Percentiles rank a stretch among this genome's conserved stretches.
phyloP scores from a whole-genome alignment of 2,329 filamentous ascomycete genomes.

The Fusarium clavum region DNA sequence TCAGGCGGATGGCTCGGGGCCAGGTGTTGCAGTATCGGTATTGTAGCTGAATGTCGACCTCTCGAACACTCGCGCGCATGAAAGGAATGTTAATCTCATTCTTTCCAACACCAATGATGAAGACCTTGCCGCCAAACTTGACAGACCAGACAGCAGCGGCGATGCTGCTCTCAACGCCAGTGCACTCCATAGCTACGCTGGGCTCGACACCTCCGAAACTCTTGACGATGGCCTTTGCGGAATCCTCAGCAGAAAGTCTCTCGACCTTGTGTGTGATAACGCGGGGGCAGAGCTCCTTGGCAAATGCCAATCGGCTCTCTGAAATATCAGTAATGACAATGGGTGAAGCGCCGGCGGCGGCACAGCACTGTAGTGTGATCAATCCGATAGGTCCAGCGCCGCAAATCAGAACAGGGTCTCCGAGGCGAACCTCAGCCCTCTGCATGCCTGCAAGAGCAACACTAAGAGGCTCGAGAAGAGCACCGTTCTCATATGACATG shows the following conservation, averaged over 20 bases:
- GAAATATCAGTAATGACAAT: slow-evolving; percentile 97
- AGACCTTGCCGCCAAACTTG: slow-evolving; percentile 97
- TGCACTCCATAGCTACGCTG: slow-evolving; percentile 88
- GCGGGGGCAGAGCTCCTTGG: slow-evolving; percentile 82
- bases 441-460: slow-evolving; percentile 92
- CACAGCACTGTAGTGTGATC: slow-evolving; percentile 85
- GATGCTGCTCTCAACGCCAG: slow-evolving; percentile 91
- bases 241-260: slow-evolving; percentile 74
- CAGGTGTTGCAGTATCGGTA: slow-evolving; percentile 97
- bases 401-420: slow-evolving; percentile 89
- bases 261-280: slow-evolving; percentile 85
- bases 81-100: slow-evolving; percentile 97
- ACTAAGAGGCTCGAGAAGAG: slow-evolving; percentile 88
- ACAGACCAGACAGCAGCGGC: slow-evolving; percentile 86
- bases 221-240: slow-evolving; percentile 73
- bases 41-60: slow-evolving; percentile 96
- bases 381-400: slow-evolving; percentile 95
- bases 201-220: slow-evolving; percentile 85
- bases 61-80: slow-evolving; percentile 89
- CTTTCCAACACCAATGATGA: slow-evolving; percentile 94
- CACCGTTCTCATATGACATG: slow-evolving; percentile 92
- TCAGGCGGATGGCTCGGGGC: slow-evolving; percentile 89
- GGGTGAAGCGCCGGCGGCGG: slow-evolving; percentile 88
- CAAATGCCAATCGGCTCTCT: slow-evolving; percentile 84
- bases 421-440: slow-evolving; percentile 81